Evolutionary conservation across 1,284 basidiomycete genomes (phyloP), one percentile per base, ranked within the genome.

Genomic region (Leccinum fallax): DNA sequence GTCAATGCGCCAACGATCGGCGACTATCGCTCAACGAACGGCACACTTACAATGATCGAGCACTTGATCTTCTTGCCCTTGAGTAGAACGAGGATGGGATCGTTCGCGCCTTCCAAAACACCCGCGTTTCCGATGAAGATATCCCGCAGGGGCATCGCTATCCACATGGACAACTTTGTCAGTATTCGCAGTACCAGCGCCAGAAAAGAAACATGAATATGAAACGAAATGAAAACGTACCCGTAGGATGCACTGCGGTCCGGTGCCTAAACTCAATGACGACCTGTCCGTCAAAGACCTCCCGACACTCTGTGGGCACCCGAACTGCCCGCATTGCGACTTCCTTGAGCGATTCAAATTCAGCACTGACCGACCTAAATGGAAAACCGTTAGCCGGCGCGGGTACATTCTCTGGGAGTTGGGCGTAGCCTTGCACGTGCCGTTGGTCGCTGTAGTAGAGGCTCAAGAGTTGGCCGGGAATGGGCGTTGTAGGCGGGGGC

Each of bases 31-130:
- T n/a, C 16, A 6, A 43, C 10, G 19, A 11, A 11, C 1, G 5
- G 4, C 1, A 2, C 11, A 53, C 68, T 61, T 49, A 67, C 68
- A 2, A 54, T 21, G 8, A 71, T 59, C 1, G 56, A 4, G 16
- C 66, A 52, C 1, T 24, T 16, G 2, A 59, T 8, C 2, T 38
- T 24, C 5, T 4, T 24, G 4, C 9, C 10, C 5, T 10, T 16
- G 6, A 34, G 15, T 34, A 16, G 2, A 13, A 10, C 2, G 11
- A 54, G 11, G 9, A 65, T 21, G 2, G 49, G 8, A 11, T 67
- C 66, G 0, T 2, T 21, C 7, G 66, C 60, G 2, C 49, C 63
- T 10, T 28, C 15, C 60, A 61, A 6, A 2, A 0, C 2, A 11
- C 2, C 5, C 13, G 4, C 0, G 1, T 32, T 28, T 9, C 1